phyloP scores from a whole-genome alignment of 345 rosid genomes.

The Sonneratia caseolaris region DNA sequence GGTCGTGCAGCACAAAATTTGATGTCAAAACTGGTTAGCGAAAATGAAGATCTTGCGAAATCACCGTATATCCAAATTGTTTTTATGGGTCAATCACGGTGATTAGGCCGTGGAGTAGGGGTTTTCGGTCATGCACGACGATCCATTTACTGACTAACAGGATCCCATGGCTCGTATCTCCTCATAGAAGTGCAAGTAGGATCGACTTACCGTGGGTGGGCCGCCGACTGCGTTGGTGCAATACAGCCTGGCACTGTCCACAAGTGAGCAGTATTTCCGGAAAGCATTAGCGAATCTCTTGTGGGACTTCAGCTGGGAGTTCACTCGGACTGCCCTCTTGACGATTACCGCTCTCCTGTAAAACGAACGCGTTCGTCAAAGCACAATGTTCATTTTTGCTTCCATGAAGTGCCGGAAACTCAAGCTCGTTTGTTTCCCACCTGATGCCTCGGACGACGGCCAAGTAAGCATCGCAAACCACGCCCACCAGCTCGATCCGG shows the following conservation, averaged over 20 bases:
- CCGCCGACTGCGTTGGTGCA: constrained; percentile 70
- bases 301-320: constrained; percentile 73
- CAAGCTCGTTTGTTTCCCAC: constrained; percentile 16
- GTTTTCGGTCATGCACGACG: too few species aligned
- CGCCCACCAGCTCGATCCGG: constrained; percentile 75
- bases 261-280: constrained; percentile 52
- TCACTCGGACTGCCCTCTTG: constrained; percentile 78
- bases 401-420: too few species aligned
- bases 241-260: constrained; percentile 75
- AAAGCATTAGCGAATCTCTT: constrained; percentile 80
- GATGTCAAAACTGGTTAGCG: too few species aligned
- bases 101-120: too few species aligned
- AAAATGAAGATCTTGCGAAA: too few species aligned
- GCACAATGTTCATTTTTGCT: too few species aligned
- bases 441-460: constrained; percentile 86
- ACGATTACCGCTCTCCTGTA: constrained; percentile 73
- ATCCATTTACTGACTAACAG: too few species aligned
- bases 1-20: too few species aligned
- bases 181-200: too few species aligned
- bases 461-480: constrained; percentile 81
- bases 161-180: too few species aligned
- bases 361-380: neutral
- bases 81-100: too few species aligned
- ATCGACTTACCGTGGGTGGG: constrained; percentile 51
- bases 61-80: too few species aligned